Evolutionary conservation across 257 asterid species (phyloP), one percentile per base, ranked within the genome.

Genomic region (Anisodus tanguticus): DNA sequence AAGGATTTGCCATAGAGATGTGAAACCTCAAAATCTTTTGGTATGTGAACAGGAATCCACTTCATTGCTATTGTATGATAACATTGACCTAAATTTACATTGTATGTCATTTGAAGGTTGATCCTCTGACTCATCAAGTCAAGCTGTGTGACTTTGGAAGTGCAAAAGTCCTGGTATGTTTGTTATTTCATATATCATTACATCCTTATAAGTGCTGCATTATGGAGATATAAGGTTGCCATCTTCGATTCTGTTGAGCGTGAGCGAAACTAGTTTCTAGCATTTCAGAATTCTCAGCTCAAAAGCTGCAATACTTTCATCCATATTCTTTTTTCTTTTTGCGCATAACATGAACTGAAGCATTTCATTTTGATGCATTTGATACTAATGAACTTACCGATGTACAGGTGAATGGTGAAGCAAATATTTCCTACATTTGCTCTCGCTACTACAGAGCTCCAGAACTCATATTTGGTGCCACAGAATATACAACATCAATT

Each of bases 61-160:
- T 82, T 74, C 60, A 17, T 45, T n/a, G 64, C 51, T 31, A 12
- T 82, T 85, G 66, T 58, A 64, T 58, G 87, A 47, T n/a, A 47
- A 53, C 45, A 26, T 57, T 64, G 8, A 43, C 74, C 54, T 82
- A 59, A 85, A 81, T 81, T 82, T 84, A 82, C 72, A 58, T 86
- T 64, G 37, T 84, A 62, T 86, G 47, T 80, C 79, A 58, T 67
- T 80, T 86, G 82, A 91, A 95, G 99, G 98, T 95, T 82, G 97
- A 95, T 88, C 99, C 98, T 80, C 97, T 92, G 71, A 93, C 98
- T 79, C 98, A 95, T 84, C 98, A 94, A 85, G 98, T 93, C 88
- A 94, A 95, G 93, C 92, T 95, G 37, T 95, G 98, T 88, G 99
- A 95, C 84, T 94, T 95, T 88, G 99, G 98, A 89, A 95, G 99